Percentiles rank a stretch among this genome's conserved stretches.
Evolutionary conservation across 768 basidiomycete genomes (phyloP).

Genomic region (Russula vinacea): DNA sequence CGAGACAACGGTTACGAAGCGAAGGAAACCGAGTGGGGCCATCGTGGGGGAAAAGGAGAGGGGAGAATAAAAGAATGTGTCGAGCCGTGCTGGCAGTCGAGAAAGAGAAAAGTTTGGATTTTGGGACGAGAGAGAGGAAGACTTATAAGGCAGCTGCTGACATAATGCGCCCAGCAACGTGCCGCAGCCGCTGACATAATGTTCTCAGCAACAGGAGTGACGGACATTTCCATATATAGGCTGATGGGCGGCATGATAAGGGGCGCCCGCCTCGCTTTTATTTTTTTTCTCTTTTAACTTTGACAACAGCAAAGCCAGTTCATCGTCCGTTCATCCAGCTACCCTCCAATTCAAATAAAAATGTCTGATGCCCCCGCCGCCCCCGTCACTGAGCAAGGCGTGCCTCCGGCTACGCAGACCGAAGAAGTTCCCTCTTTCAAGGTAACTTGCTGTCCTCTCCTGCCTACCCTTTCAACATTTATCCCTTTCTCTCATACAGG

Average conservation of each 20-base stretch:
- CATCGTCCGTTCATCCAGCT: constrained; percentile 36
- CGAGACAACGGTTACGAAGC: constrained; percentile 56
- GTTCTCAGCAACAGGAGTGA: constrained; percentile 3
- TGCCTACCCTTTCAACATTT: constrained; percentile 19
- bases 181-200: constrained; percentile 4
- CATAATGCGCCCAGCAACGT: too few species aligned
- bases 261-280: constrained; percentile 24
- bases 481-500: constrained; percentile 44
- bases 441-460: constrained; percentile 44
- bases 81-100: neutral
- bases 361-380: constrained; percentile 93
- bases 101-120: neutral
- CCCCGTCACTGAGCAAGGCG: constrained; percentile 79
- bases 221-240: constrained; percentile 4
- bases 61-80: constrained; percentile 4
- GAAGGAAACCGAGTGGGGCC: constrained; percentile 52
- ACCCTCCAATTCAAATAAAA: constrained; percentile 51
- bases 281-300: constrained; percentile 61
- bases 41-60: constrained; percentile 35
- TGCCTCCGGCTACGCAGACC: constrained; percentile 73
- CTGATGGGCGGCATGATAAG: neutral
- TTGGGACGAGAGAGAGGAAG: neutral
- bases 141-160: neutral
- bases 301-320: constrained; percentile 80
- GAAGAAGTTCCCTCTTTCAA: constrained; percentile 81